phyloP scores from a whole-genome alignment of 768 basidiomycete genomes.

The Tricholoma sp. region DNA sequence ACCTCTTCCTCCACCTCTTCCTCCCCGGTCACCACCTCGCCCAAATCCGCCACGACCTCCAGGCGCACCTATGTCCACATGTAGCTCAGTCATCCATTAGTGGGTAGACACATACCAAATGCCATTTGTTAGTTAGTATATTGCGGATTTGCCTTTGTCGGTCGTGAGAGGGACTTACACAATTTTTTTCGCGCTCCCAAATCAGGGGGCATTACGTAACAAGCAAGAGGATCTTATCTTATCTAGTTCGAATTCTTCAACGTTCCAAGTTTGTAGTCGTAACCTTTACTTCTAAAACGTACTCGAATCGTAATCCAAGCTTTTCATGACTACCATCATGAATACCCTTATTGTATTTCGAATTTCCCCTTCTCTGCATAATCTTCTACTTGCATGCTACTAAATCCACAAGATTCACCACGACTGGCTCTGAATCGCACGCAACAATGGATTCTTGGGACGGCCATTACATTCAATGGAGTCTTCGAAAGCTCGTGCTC shows the following conservation, averaged over 20 bases:
- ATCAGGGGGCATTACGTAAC: constrained; percentile 10
- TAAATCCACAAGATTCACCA: background rate
- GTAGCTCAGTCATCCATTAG: background rate
- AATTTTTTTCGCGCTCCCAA: constrained; percentile 18
- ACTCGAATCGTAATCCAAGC: background rate
- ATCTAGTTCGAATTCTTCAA: background rate
- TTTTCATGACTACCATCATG: background rate
- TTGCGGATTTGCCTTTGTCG: constrained; percentile 5
- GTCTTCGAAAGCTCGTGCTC: background rate
- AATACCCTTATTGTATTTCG: background rate
- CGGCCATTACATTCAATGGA: background rate
- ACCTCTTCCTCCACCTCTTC: constrained; percentile 34
- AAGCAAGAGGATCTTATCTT: constrained; percentile 9
- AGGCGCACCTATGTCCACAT: constrained; percentile 37
- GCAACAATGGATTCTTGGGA: background rate
- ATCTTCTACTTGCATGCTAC: background rate
- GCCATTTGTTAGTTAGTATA: constrained; percentile 17
- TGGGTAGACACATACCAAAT: constrained; percentile 15
- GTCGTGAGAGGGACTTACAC: constrained; percentile 6
- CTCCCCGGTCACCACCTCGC: constrained; percentile 32
- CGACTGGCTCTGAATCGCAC: background rate
- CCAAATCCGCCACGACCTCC: constrained; percentile 76
- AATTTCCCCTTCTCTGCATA: background rate
- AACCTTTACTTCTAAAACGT: no score
- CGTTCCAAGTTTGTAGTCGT: no score